phyloP scores from a whole-genome alignment of 164 flowering plant species.

The Sedum album region DNA sequence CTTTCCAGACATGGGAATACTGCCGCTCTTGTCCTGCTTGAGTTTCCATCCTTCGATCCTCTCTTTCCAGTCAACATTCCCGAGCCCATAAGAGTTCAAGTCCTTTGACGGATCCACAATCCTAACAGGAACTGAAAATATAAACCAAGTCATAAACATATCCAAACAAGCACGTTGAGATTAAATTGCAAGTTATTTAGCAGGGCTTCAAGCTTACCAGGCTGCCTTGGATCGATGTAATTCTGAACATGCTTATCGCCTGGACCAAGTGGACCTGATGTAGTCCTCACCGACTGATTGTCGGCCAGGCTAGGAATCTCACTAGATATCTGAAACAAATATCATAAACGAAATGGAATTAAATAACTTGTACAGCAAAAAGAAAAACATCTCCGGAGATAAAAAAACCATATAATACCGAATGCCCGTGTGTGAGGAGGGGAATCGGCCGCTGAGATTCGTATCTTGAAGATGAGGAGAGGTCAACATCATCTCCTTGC shows the following conservation, averaged over 20 bases:
- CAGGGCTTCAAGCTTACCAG: slow-evolving; percentile 40
- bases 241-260: no score
- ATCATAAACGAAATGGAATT: neutral
- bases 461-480: no score
- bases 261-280: no score
- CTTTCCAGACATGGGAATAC: slow-evolving; percentile 57
- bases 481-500: no score
- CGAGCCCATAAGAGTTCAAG: slow-evolving; percentile 91
- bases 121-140: no score
- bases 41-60: slow-evolving; percentile 97
- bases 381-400: neutral
- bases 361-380: neutral
- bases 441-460: slow-evolving; percentile 79
- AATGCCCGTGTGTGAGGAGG: no score
- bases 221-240: slow-evolving; percentile 81
- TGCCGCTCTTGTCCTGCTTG: slow-evolving; percentile 77
- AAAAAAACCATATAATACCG: slow-evolving; percentile 28
- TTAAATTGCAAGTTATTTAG: neutral
- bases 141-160: slow-evolving; percentile 4
- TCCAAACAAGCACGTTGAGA: neutral
- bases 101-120: no score
- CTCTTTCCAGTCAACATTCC: slow-evolving; percentile 98
- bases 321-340: slow-evolving; percentile 43
- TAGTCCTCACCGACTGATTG: no score
- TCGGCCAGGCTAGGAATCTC: no score